Conservation (phyloP, 192 early-diverging fungal genomes). For the Coemansia sp. region DNA sequence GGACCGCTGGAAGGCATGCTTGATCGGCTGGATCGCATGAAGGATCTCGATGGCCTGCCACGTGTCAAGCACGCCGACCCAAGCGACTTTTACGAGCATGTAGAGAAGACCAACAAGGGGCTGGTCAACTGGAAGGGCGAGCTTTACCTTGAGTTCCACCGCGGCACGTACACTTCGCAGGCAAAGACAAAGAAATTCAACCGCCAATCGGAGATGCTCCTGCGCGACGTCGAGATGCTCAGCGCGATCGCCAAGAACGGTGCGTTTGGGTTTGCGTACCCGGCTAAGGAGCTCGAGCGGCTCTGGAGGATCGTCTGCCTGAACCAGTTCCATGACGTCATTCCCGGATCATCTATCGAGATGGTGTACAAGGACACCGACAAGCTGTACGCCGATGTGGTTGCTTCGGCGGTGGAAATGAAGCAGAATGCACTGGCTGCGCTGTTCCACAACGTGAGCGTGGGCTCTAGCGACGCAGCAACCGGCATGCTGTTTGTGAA, state of each 20-base stretch:
- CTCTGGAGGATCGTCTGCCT: conserved; percentile 90
- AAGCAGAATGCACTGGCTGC: conserved; percentile 50
- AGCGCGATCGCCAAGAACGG: conserved; percentile 51
- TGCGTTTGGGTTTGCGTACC: conserved; percentile 58
- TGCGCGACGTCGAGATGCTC: conserved; percentile 83
- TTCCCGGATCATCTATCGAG: conserved; percentile 90
- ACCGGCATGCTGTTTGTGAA: conserved; percentile 61
- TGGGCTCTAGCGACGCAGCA: conserved; percentile 8
- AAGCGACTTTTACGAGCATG: conserved; percentile 78
- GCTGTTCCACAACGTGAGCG: conserved; percentile 27
- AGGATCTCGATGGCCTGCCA: conserved; percentile 73
- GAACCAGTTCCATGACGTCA: conserved; percentile 97
- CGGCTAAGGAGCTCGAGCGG: conserved; percentile 69
- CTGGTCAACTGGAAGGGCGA: conserved; percentile 93
- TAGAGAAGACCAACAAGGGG: conserved; percentile 67
- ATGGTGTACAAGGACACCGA: conserved; percentile 88
- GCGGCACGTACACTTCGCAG: conserved; percentile 97
- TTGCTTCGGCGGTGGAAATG: conserved; percentile 45
- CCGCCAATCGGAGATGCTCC: conserved; percentile 77
- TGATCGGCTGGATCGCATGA: conserved; percentile 75
- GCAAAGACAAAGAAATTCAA: conserved; percentile 83
- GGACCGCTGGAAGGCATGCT: conserved; percentile 83
- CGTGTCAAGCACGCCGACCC: conserved; percentile 75
- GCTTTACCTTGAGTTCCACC: conserved; percentile 97
- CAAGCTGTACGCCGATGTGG: conserved; percentile 43